phyloP scores from a whole-genome alignment of 2,329 filamentous ascomycete genomes.

The Phyllosticta paracitricarpa region DNA sequence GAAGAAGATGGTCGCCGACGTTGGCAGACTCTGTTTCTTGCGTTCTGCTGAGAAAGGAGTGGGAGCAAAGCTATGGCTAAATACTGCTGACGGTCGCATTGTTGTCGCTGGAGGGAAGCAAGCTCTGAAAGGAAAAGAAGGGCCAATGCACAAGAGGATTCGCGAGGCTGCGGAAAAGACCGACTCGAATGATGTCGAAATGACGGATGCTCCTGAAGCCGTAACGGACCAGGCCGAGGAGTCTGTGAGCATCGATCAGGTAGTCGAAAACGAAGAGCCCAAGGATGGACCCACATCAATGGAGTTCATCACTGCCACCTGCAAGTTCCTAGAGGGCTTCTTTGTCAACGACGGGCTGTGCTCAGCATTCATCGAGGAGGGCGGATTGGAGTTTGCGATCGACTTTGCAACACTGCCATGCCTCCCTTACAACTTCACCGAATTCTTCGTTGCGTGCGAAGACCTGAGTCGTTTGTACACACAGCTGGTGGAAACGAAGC shows the following conservation, averaged over 20 bases:
- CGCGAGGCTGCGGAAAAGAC: slow-evolving; percentile 10
- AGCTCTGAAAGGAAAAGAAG: slow-evolving; percentile 35
- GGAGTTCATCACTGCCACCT: slow-evolving; percentile 65
- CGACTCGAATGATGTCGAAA: slow-evolving; percentile 48
- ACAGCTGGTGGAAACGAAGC: slow-evolving; percentile 68
- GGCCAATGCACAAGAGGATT: slow-evolving; percentile 13
- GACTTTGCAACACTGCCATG: slow-evolving; percentile 77
- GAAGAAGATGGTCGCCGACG: slow-evolving; percentile 76
- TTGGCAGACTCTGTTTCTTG: slow-evolving; percentile 61
- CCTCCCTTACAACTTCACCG: slow-evolving; percentile 63
- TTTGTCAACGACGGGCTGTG: slow-evolving; percentile 66
- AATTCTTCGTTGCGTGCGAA: slow-evolving; percentile 44
- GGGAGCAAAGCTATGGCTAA: slow-evolving; percentile 68
- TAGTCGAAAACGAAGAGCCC: slow-evolving; percentile 41
- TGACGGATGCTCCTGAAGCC: slow-evolving; percentile 41
- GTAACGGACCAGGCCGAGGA: slow-evolving; percentile 11
- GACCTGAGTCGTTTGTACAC: slow-evolving; percentile 66
- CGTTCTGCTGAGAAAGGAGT: slow-evolving; percentile 60
- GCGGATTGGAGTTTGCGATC: slow-evolving; percentile 73
- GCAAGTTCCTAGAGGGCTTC: slow-evolving; percentile 69
- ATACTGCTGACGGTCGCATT: slow-evolving; percentile 47
- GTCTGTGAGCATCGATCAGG: slow-evolving; percentile 25
- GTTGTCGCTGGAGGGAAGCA: slow-evolving; percentile 48
- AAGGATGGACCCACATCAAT: slow-evolving; percentile 43
- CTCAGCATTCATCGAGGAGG: slow-evolving; percentile 61